phyloP scores from a whole-genome alignment of 208 protist genomes.

The Strigomonas culicis region DNA sequence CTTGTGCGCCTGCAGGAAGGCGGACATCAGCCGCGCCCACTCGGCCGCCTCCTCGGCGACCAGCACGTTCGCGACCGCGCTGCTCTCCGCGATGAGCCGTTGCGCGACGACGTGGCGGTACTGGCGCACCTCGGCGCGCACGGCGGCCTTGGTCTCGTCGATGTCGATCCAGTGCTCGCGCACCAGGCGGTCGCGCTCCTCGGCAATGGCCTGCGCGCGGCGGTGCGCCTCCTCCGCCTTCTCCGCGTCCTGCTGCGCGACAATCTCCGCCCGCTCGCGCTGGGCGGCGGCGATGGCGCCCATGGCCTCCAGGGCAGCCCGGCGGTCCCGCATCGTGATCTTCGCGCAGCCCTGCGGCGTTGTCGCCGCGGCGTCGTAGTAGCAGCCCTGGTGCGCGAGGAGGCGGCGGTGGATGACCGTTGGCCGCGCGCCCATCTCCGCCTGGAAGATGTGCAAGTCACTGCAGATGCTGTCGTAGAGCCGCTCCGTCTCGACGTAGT shows the following conservation, averaged over 20 bases:
- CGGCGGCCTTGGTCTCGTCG: slow-evolving; percentile 36
- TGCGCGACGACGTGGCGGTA: slow-evolving; percentile 25
- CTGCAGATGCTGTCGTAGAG: slow-evolving; percentile 58
- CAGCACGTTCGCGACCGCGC: slow-evolving; percentile 36
- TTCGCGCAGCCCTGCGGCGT: slow-evolving; percentile 32
- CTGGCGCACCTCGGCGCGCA: slow-evolving; percentile 24
- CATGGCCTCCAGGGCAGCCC: slow-evolving; percentile 26
- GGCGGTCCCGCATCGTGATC: slow-evolving; percentile 35
- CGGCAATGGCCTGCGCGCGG: slow-evolving; percentile 23
- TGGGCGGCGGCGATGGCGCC: slow-evolving; percentile 41
- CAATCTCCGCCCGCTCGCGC: slow-evolving; percentile 41
- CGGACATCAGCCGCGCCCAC: slow-evolving; percentile 28
- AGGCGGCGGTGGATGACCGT: slow-evolving; percentile 48
- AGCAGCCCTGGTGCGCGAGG: slow-evolving; percentile 46
- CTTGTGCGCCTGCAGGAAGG: slow-evolving; percentile 39
- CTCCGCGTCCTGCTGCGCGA: slow-evolving; percentile 37
- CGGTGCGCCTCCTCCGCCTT: slow-evolving; percentile 24
- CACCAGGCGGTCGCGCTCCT: slow-evolving; percentile 33
- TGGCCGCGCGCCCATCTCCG: slow-evolving; percentile 33
- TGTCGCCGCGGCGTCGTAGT: slow-evolving; percentile 39
- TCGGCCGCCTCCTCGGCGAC: slow-evolving; percentile 42
- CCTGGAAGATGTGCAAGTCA: slow-evolving; percentile 71
- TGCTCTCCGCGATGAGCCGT: slow-evolving; percentile 26
- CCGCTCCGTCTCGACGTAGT: slow-evolving; percentile 50
- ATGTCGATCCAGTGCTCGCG: slow-evolving; percentile 28